Evolutionary conservation across 768 basidiomycete species (phyloP).

Genomic region (Tephrocybe sp.): DNA sequence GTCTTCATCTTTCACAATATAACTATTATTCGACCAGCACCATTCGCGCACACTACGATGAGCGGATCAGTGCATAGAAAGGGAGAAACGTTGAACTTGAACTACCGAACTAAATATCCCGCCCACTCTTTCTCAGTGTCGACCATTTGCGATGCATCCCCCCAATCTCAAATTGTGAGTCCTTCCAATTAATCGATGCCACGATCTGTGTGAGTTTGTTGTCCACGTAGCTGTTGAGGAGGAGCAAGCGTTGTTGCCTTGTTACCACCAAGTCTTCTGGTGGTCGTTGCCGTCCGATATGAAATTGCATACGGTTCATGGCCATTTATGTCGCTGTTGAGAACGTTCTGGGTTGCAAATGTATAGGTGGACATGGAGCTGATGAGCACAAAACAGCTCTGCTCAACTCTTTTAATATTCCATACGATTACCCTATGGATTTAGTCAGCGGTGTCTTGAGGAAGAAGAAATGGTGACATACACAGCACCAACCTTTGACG

Average conservation of each 20-base stretch:
- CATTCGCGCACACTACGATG: neutral
- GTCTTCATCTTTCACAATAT: slow-evolving; percentile 3
- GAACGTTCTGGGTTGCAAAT: neutral
- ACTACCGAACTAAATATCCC: neutral
- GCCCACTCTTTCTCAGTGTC: neutral
- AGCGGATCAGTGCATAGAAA: neutral
- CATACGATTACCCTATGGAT: too few relatives aligned
- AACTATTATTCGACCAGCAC: slow-evolving; percentile 1
- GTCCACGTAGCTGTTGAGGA: neutral
- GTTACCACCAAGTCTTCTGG: neutral
- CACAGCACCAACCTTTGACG: too few relatives aligned
- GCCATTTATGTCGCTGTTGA: neutral
- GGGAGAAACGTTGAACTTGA: too few relatives aligned
- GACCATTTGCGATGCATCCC: neutral
- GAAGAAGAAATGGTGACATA: too few relatives aligned
- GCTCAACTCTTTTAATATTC: too few relatives aligned
- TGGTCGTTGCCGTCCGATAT: neutral
- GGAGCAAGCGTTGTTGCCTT: slow-evolving; percentile 1
- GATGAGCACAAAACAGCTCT: too few relatives aligned
- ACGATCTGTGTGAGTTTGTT: neutral
- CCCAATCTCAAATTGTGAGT: slow-evolving; percentile 4
- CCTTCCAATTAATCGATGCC: slow-evolving; percentile 7
- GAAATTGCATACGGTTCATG: neutral
- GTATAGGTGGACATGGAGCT: slow-evolving; percentile 3
- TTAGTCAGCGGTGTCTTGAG: too few relatives aligned